Evolutionary conservation across 306 rosid genomes (phyloP).

Genomic region (Cicer judaicum): DNA sequence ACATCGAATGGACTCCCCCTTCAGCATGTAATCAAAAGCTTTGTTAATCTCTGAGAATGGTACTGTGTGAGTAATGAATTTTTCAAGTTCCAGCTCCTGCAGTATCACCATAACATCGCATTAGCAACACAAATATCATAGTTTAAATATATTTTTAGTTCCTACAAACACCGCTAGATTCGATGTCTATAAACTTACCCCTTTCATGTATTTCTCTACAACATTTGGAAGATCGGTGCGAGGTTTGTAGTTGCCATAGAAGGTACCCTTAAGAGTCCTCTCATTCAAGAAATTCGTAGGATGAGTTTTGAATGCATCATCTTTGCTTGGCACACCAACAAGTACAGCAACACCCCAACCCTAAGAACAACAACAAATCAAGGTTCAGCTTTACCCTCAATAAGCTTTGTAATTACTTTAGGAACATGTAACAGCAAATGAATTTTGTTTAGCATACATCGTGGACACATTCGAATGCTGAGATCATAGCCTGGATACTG

Average conservation of each 20-base stretch:
- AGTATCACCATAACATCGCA: neutral
- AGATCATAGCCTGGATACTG: constrained; percentile 87
- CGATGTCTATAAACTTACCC: constrained; percentile 41
- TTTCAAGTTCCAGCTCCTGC: constrained; percentile 80
- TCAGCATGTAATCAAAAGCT: constrained; percentile 77
- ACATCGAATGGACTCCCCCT: constrained; percentile 74
- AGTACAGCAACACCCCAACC: constrained; percentile 99
- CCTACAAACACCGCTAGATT: neutral
- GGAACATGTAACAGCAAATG: neutral
- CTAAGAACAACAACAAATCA: constrained; percentile 48
- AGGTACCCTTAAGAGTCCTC: constrained; percentile 93
- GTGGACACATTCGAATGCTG: constrained; percentile 94
- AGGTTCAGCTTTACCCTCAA: neutral
- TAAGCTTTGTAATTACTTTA: neutral
- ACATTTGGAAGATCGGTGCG: constrained; percentile 74
- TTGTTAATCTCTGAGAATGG: constrained; percentile 74
- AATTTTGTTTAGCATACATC: constrained; percentile 57
- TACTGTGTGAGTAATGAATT: constrained; percentile 74
- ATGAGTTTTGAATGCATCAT: constrained; percentile 83
- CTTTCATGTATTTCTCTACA: constrained; percentile 78
- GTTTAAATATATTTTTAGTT: too few relatives aligned
- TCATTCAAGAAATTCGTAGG: constrained; percentile 75
- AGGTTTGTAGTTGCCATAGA: constrained; percentile 91
- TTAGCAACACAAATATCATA: neutral
- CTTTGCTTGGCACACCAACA: constrained; percentile 90